A percentile compares a stretch with the other conserved stretches of the same genome.
Evolutionary conservation across 1,284 basidiomycete genomes (phyloP).

Genomic region (Rhodotorula sp.): DNA sequence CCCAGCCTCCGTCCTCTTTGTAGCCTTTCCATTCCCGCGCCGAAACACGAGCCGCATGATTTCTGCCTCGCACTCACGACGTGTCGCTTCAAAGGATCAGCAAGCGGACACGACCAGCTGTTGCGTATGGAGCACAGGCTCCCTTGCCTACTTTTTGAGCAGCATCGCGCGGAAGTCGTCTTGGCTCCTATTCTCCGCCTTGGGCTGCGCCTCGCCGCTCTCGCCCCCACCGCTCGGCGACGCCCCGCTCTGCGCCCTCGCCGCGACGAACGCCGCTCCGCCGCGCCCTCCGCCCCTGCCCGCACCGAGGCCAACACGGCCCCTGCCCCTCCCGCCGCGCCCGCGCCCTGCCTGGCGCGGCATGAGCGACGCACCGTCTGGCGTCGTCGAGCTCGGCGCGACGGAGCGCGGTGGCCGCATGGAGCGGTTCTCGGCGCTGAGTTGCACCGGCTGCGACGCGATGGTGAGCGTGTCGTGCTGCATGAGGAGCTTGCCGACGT

Average conservation of each 20-base stretch:
- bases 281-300: background rate
- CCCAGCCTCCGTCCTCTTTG: background rate
- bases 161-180: constrained; percentile 40
- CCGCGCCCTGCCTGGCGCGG: constrained; percentile 31
- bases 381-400: background rate
- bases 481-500: constrained; percentile 73
- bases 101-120: background rate
- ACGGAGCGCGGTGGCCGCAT: constrained; percentile 6
- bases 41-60: background rate
- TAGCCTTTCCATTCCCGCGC: background rate
- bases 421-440: constrained; percentile 21
- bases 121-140: background rate
- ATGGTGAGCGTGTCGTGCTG: constrained; percentile 46
- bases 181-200: constrained; percentile 17
- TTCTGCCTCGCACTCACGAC: background rate
- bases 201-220: background rate
- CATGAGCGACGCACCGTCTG: constrained; percentile 18
- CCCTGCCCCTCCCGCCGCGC: constrained; percentile 26
- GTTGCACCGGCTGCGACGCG: constrained; percentile 20
- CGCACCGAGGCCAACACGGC: constrained; percentile 18
- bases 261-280: background rate
- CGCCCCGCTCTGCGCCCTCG: background rate
- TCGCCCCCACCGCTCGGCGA: background rate
- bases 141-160: constrained; percentile 21
- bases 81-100: too few species aligned